Percentiles rank a stretch among this genome's conserved stretches.
phyloP scores from a whole-genome alignment of 306 rosid genomes.

The Boehmeria nivea region DNA sequence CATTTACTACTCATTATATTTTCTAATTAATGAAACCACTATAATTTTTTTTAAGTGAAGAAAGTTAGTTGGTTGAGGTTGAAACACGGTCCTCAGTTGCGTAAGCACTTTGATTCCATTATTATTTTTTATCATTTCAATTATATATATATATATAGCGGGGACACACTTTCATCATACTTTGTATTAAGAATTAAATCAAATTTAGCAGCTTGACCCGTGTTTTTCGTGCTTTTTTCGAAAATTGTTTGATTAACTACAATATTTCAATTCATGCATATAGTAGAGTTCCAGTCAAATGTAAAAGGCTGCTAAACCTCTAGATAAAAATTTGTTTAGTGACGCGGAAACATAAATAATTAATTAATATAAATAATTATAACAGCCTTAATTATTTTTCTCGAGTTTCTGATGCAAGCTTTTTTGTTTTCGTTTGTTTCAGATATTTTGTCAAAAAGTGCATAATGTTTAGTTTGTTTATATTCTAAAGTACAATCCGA shows the following conservation, averaged over 20 bases:
- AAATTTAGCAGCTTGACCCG: conserved; percentile 21
- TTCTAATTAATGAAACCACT: background rate
- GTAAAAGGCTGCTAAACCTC: conserved; percentile 22
- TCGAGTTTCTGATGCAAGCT: too few relatives aligned
- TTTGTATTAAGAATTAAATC: conserved; percentile 6
- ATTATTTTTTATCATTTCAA: background rate
- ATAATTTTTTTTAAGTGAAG: background rate
- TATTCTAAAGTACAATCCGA: too few relatives aligned
- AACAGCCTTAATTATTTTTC: too few relatives aligned
- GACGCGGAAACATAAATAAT: too few relatives aligned
- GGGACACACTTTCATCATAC: background rate
- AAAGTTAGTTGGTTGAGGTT: background rate
- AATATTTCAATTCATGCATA: background rate
- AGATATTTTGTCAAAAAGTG: too few relatives aligned
- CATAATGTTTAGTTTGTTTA: too few relatives aligned
- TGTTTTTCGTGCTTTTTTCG: conserved; percentile 22
- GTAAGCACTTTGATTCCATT: conserved; percentile 30
- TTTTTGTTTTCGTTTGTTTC: too few relatives aligned
- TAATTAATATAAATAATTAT: too few relatives aligned
- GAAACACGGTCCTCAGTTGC: conserved; percentile 19
- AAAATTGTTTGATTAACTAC: background rate
- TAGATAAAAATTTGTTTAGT: conserved; percentile 10
- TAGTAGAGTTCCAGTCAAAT: conserved; percentile 26
- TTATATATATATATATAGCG: too few relatives aligned
- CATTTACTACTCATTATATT: too few relatives aligned